Base-by-base conservation (phyloP, 1,284 basidiomycete species). In the Vanrija pseudolonga region DNA sequence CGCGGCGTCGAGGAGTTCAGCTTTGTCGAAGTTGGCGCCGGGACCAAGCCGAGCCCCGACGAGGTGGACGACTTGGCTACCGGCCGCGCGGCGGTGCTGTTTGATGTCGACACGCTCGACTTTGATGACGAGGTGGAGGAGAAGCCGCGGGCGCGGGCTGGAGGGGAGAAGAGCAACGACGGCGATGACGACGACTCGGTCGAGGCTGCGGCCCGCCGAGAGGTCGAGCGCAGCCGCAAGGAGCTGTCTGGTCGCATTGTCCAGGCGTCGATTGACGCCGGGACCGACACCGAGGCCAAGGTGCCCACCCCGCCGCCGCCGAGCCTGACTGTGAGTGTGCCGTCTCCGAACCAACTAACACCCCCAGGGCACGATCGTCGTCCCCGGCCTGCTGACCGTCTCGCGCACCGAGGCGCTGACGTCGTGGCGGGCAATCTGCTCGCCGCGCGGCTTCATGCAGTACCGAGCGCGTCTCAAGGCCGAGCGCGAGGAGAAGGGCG, bases 1-100 rank as follows among this genome's bases (percentile, higher is more conserved):
- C 76, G 74, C 51, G 81, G 80, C 8, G 78, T 82, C 5, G 77
- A 78, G 23, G 73, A 79, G 51, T 80, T 81, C 62, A 68, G 74
- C 19, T 81, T 82, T 56, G 73, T 78, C 40, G 74, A 78, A 54
- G 67, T 79, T 18, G 75, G 77, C 37, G 65, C 63, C 20, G 68
- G 70, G 9, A 65, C 72, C 15, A 62, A 57, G 41, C 65, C 64
- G 26, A 70, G 67, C 3, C 75, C 66, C 39, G 69, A 69, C 36
- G 73, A 73, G 51, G 51, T 68, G 4, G 68, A 69, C 24, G 71
- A 73, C 55, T 50, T 75, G 50, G 51, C 60, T 24, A 59, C 61
- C 44, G 59, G 60, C 0, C 38, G 47, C 18, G 36, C 50, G 41
- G 47, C 48, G n/a, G 65, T 60, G n/a, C 39, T 40, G 2, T 40